Evolutionary conservation across 2,329 filamentous ascomycete genomes (phyloP), one percentile per base, ranked within the genome.

Genomic region (Fusarium denticulatum): DNA sequence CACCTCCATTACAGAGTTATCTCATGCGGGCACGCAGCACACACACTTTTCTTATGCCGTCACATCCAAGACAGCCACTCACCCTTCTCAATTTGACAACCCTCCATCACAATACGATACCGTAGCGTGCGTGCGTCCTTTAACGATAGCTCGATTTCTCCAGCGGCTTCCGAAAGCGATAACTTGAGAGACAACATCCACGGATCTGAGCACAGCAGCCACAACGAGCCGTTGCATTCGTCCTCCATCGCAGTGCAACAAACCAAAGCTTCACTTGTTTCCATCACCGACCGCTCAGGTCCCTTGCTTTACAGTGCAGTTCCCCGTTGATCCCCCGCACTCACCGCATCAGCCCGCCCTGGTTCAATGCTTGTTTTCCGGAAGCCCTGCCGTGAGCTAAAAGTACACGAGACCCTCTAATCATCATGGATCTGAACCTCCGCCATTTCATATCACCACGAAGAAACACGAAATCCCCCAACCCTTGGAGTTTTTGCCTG

Each of bases 261-360:
- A 50, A 32, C 14, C 7, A 49, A 14, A 56, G 52, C 64, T 72
- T 64, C 64, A 72, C 49, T 26, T 28, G 30, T 40, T 26, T 22
- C 34, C n/a, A 70, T 61, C 49, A 60, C 46, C 57, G 46, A 36
- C 58, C 43, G 18, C 34, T 49, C 50, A 49, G 43, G 28, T 56
- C 36, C 42, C 42, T 49, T 43, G 42, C 45, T 57, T 42, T 32
- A 32, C 64, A 52, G 49, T 36, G 49, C 49, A 52, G 30, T 37
- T 28, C 42, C 46, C n/a, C 43, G 69, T 59, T 67, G 52, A 71
- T 67, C 69, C 73, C 75, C 74, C 75, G 73, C 75, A 77, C 73
- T 72, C 75, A 77, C 75, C 75, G 74, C 73, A 75, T 72, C 75
- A 64, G 64, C 62, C 66, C 28, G 55, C 43, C 57, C 64, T 73